Evolutionary conservation across 768 basidiomycete genomes (phyloP).

Genomic region (Tylopilus felleus): DNA sequence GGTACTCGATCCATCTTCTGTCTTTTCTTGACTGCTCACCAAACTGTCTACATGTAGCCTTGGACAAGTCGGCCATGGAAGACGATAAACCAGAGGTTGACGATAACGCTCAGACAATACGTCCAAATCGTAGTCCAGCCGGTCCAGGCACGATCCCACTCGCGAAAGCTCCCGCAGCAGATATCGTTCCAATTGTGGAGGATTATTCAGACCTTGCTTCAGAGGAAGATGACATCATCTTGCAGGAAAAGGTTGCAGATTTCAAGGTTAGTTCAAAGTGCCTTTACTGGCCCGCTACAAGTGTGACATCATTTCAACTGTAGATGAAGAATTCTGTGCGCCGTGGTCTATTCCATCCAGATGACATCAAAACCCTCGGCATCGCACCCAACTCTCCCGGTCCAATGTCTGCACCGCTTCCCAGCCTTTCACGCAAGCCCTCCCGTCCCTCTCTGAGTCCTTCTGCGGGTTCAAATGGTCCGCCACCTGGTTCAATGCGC

Average conservation of each 20-base stretch:
- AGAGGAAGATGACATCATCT: conserved; percentile 69
- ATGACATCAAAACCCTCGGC: conserved; percentile 82
- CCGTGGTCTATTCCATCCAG: conserved; percentile 83
- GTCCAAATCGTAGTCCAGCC: conserved; percentile 70
- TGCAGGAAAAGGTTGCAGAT: conserved; percentile 78
- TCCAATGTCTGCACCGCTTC: conserved; percentile 67
- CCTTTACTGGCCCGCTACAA: not conserved
- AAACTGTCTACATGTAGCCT: conserved; percentile 36
- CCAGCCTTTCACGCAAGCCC: conserved; percentile 47
- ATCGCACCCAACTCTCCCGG: conserved; percentile 47
- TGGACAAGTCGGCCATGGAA: conserved; percentile 58
- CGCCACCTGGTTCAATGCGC: conserved; percentile 27
- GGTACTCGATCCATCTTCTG: conserved; percentile 28
- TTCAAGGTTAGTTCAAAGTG: conserved; percentile 58
- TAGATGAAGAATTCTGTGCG: conserved; percentile 69
- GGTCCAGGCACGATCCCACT: conserved; percentile 47
- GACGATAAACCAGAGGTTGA: conserved; percentile 56
- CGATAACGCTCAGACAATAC: conserved; percentile 78
- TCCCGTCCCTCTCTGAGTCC: conserved; percentile 55
- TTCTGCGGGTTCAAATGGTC: conserved; percentile 28
- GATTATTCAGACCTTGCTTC: conserved; percentile 87
- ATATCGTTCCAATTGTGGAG: conserved; percentile 71
- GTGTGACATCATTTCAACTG: not conserved
- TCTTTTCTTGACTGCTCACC: not conserved
- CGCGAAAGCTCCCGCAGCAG: conserved; percentile 57